phyloP scores from a whole-genome alignment of 345 rosid species.

The Hibiscus tridactylites region DNA sequence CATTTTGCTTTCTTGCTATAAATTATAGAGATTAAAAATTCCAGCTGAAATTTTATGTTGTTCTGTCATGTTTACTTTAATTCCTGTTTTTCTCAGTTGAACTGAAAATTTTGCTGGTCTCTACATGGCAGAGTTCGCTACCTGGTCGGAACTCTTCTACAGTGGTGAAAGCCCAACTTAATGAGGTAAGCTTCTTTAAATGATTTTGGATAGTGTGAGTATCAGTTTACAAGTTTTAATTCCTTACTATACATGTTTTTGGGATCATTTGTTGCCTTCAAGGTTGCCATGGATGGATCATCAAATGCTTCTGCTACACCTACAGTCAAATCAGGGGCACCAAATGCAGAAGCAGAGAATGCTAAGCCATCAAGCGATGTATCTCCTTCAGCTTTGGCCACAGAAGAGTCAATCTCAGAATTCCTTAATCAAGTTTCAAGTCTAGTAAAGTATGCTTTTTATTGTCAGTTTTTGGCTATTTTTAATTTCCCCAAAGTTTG shows the following conservation, averaged over 20 bases:
- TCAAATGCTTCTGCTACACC: conserved; percentile 43
- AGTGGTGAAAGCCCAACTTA: conserved; percentile 54
- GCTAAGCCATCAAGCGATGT: conserved; percentile 26
- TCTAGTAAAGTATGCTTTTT: conserved; percentile 62
- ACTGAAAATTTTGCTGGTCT: not conserved
- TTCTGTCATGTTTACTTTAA: not conserved
- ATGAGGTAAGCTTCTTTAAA: conserved; percentile 46
- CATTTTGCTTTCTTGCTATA: not conserved
- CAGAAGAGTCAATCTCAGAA: conserved; percentile 64
- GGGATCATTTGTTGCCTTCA: conserved; percentile 45
- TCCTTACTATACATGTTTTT: conserved; percentile 43
- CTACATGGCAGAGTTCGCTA: conserved; percentile 26
- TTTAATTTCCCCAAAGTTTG: not conserved
- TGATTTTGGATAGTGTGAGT: conserved; percentile 24
- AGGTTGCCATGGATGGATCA: conserved; percentile 50
- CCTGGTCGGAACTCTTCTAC: conserved; percentile 28
- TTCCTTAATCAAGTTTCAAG: conserved; percentile 68
- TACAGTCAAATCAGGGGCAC: conserved; percentile 26
- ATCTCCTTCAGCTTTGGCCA: conserved; percentile 34
- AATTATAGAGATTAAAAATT: not conserved
- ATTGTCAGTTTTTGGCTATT: not conserved
- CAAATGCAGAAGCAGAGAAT: conserved; percentile 35
- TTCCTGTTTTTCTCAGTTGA: not conserved
- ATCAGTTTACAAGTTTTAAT: conserved; percentile 22
- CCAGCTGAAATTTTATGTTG: not conserved